Conservation (phyloP, 2,329 filamentous ascomycete genomes). For the Paraconiothyrium sp. region DNA sequence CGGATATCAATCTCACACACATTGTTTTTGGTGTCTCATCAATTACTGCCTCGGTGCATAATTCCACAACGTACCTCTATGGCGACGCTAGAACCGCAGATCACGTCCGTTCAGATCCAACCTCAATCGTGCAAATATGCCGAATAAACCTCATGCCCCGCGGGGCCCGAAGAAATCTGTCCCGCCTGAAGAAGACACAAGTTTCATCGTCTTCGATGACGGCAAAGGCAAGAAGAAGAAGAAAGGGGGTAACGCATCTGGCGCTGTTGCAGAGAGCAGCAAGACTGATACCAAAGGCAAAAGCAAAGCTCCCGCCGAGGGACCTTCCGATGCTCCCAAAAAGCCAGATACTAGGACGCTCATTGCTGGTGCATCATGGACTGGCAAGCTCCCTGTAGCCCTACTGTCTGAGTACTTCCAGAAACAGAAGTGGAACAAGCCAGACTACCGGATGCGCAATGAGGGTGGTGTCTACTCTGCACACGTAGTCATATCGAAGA, state of each 20-base stretch:
- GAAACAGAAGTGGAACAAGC: slow-evolving; percentile 94
- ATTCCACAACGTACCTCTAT: slow-evolving; percentile 9
- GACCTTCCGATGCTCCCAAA: slow-evolving; percentile 58
- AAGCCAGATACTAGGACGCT: slow-evolving; percentile 74
- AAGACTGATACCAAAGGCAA: slow-evolving; percentile 47
- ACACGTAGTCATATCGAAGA: slow-evolving; percentile 77
- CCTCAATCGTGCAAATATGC: slow-evolving; percentile 46
- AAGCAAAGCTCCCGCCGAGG: slow-evolving; percentile 38
- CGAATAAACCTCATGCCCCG: slow-evolving; percentile 60
- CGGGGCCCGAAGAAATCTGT: slow-evolving; percentile 54
- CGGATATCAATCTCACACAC: slow-evolving; percentile 20
- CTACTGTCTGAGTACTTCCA: slow-evolving; percentile 94
- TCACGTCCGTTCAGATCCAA: not conserved
- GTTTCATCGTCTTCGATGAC: slow-evolving; percentile 60
- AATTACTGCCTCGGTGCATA: not conserved
- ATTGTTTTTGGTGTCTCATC: slow-evolving; percentile 9
- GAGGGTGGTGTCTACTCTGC: slow-evolving; percentile 81
- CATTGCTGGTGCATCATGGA: slow-evolving; percentile 96
- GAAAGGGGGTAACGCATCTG: slow-evolving; percentile 36
- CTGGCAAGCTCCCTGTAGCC: slow-evolving; percentile 93
- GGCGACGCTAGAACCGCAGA: slow-evolving; percentile 2
- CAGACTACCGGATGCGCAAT: slow-evolving; percentile 86
- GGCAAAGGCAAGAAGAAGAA: slow-evolving; percentile 57
- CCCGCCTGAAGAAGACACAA: slow-evolving; percentile 58
- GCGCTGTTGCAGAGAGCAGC: slow-evolving; percentile 29